Evolutionary conservation across 2,329 filamentous ascomycete genomes (phyloP).

Genomic region (Epichloe amarillans): DNA sequence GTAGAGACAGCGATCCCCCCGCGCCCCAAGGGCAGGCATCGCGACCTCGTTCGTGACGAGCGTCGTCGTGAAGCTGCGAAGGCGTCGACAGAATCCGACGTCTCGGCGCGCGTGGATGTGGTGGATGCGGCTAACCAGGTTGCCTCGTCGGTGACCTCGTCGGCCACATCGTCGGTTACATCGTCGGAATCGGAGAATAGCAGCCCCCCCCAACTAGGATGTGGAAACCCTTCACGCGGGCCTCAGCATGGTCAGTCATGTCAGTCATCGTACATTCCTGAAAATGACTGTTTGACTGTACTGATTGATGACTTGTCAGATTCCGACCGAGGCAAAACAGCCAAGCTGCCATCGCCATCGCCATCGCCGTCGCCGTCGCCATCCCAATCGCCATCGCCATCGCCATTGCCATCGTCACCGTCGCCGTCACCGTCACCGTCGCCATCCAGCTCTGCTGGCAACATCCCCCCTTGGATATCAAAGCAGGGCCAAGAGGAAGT

Average conservation of each 20-base stretch:
- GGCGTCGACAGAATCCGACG: not conserved
- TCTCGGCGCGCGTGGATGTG: not conserved
- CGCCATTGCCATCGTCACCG: too few relatives aligned
- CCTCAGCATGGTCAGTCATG: not conserved
- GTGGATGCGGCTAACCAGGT: not conserved
- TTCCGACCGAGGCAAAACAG: not conserved
- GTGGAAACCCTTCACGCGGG: not conserved
- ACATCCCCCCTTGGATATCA: not conserved
- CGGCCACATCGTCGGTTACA: too few relatives aligned
- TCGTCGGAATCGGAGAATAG: not conserved
- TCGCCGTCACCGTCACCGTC: too few relatives aligned
- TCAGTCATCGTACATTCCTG: too few relatives aligned
- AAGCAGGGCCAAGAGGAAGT: not conserved
- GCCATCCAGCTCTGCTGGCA: not conserved
- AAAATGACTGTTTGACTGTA: too few relatives aligned
- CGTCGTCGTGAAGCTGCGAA: not conserved
- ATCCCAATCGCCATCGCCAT: too few relatives aligned
- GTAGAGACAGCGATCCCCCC: not conserved
- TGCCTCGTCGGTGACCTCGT: not conserved
- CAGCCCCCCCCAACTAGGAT: not conserved
- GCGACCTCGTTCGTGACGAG: slow-evolving; percentile 3
- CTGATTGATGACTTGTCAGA: not conserved
- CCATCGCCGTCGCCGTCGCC: too few relatives aligned
- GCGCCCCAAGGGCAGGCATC: slow-evolving; percentile 1
- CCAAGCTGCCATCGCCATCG: not conserved